Base-by-base conservation (phyloP, 2,329 filamentous ascomycete genomes). In the Pseudogymnoascus sp. region DNA sequence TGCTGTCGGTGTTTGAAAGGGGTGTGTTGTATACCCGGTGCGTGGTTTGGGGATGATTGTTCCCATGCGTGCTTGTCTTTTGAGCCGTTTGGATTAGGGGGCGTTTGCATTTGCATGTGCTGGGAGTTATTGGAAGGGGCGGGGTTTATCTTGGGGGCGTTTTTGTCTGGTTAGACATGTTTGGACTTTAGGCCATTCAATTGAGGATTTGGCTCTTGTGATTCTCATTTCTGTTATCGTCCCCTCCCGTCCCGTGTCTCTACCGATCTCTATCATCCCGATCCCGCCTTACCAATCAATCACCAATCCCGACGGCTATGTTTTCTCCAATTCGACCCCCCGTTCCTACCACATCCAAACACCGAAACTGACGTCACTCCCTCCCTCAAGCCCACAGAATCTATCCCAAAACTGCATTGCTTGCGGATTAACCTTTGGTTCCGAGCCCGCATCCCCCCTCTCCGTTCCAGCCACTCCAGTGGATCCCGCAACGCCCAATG, bases 1-100 rank as follows among this genome's bases (percentile, higher is more conserved):
- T 60, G 64, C 34, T 12, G 23, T 62, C 11, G 59, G 59, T 45
- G 59, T 61, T 61, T 61, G 39, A 61, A 16, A 18, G 31, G 39
- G 59, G 31, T 16, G 59, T 11, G 23, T 10, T 57, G 26, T 57
- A 57, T 34, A 57, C 47, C 26, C 47, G 29, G 47, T 57, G 29
- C 47, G 26, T 34, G 7, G 47, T 31, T 54, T 34, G 47, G 26
- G 29, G 26, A 57, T 34, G 29, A 12, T 34, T 57, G 47, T 57
- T 57, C 47, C 16, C 47, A 34, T 34, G n/a, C 47, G 26, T 34
- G 47, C 29, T 18, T 34, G 47, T 57, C n/a, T 57, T 57, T 57
- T 5, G 47, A 34, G 47, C 47, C 47, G 47, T 57, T 57, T 57
- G 8, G 47, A 31, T 34, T 18, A 57, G 47, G 26, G 26, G 26